A percentile compares a stretch with the other conserved stretches of the same genome.
These are phyloP conservation scores for Sugiyamaella boreocaroliniensis DNA, from an alignment of 805 yeast genomes.

Conservation along the genomic window DNA sequence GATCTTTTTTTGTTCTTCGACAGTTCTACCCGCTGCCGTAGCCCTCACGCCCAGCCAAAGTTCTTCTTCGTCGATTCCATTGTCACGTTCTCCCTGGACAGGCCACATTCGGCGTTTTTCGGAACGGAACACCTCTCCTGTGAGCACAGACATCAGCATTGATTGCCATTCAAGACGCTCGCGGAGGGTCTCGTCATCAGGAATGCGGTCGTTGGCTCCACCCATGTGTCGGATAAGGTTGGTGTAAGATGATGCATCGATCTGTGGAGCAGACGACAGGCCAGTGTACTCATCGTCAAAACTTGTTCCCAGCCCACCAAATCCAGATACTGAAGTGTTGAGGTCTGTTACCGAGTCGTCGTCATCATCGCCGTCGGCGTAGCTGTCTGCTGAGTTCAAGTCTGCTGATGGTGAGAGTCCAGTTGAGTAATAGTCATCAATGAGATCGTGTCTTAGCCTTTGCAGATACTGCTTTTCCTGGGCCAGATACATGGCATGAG, in stretches of 20 bases:
- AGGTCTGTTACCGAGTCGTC: conserved; percentile 26
- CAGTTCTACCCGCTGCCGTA: conserved; percentile 69
- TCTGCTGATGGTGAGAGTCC: conserved; percentile 41
- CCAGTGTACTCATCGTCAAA: conserved; percentile 29
- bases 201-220: conserved; percentile 20
- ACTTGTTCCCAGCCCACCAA: conserved; percentile 29
- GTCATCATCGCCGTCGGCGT: conserved; percentile 27
- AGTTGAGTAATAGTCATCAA: conserved; percentile 67
- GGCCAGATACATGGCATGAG: conserved; percentile 41
- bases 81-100: background rate
- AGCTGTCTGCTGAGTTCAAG: conserved; percentile 22
- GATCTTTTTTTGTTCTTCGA: conserved; percentile 68
- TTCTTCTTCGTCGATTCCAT: conserved; percentile 50
- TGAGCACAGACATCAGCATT: conserved; percentile 81
- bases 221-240: conserved; percentile 6
- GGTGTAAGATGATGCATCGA: background rate
- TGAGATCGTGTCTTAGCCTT: conserved; percentile 52
- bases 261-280: conserved; percentile 9
- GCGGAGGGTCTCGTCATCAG: conserved; percentile 29
- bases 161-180: conserved; percentile 95
- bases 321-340: conserved; percentile 22
- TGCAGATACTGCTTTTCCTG: conserved; percentile 65
- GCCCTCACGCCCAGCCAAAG: conserved; percentile 87
- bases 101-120: conserved; percentile 51
- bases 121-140: conserved; percentile 89